Evolutionary conservation across 129 eudicot genomes (phyloP).

Genomic region (Pittosporum tobira): DNA sequence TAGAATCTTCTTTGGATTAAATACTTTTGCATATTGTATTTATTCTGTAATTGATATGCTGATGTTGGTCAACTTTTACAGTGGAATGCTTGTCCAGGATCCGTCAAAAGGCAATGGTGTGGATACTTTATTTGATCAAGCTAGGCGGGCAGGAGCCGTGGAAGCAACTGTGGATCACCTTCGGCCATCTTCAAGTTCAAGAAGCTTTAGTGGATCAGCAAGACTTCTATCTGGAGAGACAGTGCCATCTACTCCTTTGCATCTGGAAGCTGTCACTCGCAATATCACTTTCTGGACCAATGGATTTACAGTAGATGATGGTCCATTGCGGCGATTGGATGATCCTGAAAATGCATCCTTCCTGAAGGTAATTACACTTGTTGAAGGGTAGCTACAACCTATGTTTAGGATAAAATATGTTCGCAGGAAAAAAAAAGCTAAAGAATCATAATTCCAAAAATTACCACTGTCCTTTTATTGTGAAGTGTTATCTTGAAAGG

Average conservation of each 20-base stretch:
- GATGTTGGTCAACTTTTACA: conserved; percentile 26
- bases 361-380: conserved; percentile 46
- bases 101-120: conserved; percentile 51
- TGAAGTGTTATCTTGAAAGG: not conserved
- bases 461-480: not conserved
- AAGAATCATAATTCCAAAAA: not conserved
- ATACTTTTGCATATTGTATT: too few species aligned
- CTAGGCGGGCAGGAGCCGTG: conserved; percentile 64
- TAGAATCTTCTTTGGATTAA: too few species aligned
- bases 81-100: conserved; percentile 81
- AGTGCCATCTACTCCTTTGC: conserved; percentile 39
- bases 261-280: conserved; percentile 46
- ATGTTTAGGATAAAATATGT: not conserved
- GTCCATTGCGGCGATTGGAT: conserved; percentile 79
- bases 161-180: conserved; percentile 45
- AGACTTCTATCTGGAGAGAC: conserved; percentile 82
- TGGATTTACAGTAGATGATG: conserved; percentile 82
- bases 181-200: conserved; percentile 69
- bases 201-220: conserved; percentile 72
- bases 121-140: conserved; percentile 63
- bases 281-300: conserved; percentile 78
- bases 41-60: not conserved
- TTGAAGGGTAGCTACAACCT: not conserved
- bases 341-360: conserved; percentile 86
- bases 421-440: not conserved